Base-by-base conservation (phyloP, 805 yeast genomes). In the Saccharomycopsis schoenii region DNA sequence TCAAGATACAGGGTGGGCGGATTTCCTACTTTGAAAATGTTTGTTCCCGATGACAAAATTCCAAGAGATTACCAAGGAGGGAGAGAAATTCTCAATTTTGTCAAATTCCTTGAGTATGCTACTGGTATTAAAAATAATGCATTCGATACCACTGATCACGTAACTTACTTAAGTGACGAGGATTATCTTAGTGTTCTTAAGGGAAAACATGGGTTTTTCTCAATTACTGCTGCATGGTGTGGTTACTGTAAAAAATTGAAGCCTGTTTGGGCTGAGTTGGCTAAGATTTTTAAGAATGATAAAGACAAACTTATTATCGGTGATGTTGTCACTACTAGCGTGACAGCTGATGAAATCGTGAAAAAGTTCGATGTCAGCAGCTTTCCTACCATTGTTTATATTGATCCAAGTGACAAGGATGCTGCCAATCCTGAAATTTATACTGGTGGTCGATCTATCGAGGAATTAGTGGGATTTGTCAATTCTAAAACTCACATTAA, bases 141-240 rank as follows among this genome's bases (percentile, higher is more conserved):
- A 34, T 57, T 61, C 4, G 62, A 66, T 55, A 62, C 68, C 14
- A 62, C 67, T n/a, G 66, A 68, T 10, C 72, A 68, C 36, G 68
- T 67, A 29, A 63, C 67, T 25, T 69, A 70, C 58, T 61, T 70
- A 56, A 69, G 68, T 54, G 82, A 77, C 59, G 64, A 67, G 37
- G 80, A 71, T 61, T 77, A 80, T 63, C 74, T 76, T 41, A 70
- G 72, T 15, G 59, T 66, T n/a, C 73, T 81, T 1, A 68, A 72
- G 41, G 60, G 69, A 1, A 66, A 70, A n/a, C 63, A 65, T 55
- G 70, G 74, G 24, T 70, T 77, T 60, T 70, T 82, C 50, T 71
- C 76, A 2, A 74, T 84, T 64, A 78, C 86, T 0, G 83, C 84
- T 10, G 74, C 78, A 37, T 79, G 84, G 83, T 82, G 86, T 70